These are phyloP conservation scores for Salvia sclarea DNA, from an alignment of 305 asterid species.

Conservation along the genomic window DNA sequence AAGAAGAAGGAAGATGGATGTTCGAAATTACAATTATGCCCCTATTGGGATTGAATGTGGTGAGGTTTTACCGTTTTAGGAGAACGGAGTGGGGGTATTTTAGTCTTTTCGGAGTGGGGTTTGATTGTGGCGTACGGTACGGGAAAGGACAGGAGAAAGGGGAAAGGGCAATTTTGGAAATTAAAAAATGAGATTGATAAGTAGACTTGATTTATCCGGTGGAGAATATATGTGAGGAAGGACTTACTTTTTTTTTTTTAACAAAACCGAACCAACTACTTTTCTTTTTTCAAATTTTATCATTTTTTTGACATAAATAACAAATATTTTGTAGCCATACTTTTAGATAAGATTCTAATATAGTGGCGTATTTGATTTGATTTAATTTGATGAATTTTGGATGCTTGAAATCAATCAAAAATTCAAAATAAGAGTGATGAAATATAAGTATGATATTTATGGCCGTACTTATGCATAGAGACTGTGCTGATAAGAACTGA, in stretches of 20 bases:
- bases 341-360: too few relatives aligned
- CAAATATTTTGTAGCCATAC: too few relatives aligned
- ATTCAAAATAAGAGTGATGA: too few relatives aligned
- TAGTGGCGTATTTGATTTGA: too few relatives aligned
- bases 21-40: conserved; percentile 30
- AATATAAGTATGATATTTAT: too few relatives aligned
- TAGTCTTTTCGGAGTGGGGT: conserved; percentile 7
- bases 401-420: too few relatives aligned
- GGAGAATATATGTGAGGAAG: conserved; percentile 80
- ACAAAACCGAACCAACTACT: conserved; percentile 52
- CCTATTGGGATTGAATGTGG: conserved; percentile 20
- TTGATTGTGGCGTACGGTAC: conserved; percentile 60
- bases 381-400: too few relatives aligned
- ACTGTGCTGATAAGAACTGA: too few relatives aligned
- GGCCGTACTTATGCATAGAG: too few relatives aligned
- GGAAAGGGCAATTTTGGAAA: conserved; percentile 46
- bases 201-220: conserved; percentile 53
- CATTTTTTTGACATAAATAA: too few relatives aligned
- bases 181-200: conserved; percentile 20
- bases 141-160: conserved; percentile 64
- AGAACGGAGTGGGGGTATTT: conserved; percentile 25
- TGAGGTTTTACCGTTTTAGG: too few relatives aligned
- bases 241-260: conserved; percentile 54
- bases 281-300: neutral
- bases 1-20: too few relatives aligned